Percentiles rank a stretch among this genome's conserved stretches.
phyloP scores from a whole-genome alignment of 2,329 filamentous ascomycete genomes.

The Trichoderma gracile region DNA sequence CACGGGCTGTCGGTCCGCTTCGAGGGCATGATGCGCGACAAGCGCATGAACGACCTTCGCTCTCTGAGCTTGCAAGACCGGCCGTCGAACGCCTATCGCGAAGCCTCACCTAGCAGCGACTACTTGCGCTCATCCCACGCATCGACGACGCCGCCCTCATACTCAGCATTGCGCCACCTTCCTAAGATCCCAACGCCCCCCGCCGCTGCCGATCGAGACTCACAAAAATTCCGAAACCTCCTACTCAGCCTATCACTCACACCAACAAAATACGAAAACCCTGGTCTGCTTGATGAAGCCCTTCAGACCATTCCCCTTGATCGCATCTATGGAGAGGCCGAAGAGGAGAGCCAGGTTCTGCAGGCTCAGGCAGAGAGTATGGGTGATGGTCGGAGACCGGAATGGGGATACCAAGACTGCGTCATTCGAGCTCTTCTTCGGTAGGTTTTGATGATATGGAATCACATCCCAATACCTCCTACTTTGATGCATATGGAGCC shows the following conservation, averaged over 20 bases:
- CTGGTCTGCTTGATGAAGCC: conserved; percentile 89
- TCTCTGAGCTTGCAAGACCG: conserved; percentile 54
- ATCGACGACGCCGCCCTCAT: conserved; percentile 48
- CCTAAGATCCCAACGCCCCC: conserved; percentile 71
- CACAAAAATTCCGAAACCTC: conserved; percentile 76
- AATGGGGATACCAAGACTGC: conserved; percentile 98
- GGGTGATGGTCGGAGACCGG: conserved; percentile 73
- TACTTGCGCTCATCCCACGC: conserved; percentile 52
- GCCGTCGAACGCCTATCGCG: conserved; percentile 51
- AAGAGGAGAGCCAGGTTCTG: conserved; percentile 87
- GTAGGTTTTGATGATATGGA: conserved; percentile 48
- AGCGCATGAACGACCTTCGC: conserved; percentile 77
- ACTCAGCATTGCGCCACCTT: conserved; percentile 52
- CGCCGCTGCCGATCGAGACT: conserved; percentile 60
- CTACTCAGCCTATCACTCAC: conserved; percentile 83
- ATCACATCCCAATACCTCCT: conserved; percentile 26
- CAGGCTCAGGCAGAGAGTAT: conserved; percentile 86
- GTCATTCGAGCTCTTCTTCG: conserved; percentile 84
- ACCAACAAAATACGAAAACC: conserved; percentile 94
- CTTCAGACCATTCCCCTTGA: conserved; percentile 83
- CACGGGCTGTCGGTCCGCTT: conserved; percentile 79
- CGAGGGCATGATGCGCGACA: conserved; percentile 81
- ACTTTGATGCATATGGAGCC: background rate
- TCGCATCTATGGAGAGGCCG: conserved; percentile 87
- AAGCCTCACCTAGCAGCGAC: conserved; percentile 40